Evolutionary conservation across 2,329 filamentous ascomycete genomes (phyloP), one percentile per base, ranked within the genome.

Genomic region (Cladosporium sp.): DNA sequence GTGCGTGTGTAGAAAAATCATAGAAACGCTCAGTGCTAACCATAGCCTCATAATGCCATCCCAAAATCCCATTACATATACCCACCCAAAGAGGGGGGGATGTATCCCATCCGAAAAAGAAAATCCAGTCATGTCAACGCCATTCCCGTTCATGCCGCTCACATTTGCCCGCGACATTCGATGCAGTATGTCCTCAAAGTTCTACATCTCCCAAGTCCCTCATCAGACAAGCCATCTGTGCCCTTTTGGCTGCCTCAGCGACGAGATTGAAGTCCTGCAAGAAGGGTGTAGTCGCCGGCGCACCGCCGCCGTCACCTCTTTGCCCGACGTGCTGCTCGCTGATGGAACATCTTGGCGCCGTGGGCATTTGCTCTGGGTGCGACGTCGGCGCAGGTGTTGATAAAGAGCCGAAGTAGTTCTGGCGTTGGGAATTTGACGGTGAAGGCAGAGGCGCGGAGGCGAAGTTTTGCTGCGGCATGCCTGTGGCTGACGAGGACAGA

Each of bases 221-320:
- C 77, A 91, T 87, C 67, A 96, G 75, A 63, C 90, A 84, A 37
- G 89, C 89, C 77, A 96, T 88, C 70, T 96, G 89, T 8, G 92
- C 92, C 37, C 91, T 79, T 72, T 95, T 96, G 38, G 90, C 92
- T 2, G 92, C 92, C 74, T 97, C 92, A 30, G 91, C 91, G 37
- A 96, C 80, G 24, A 96, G 80, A 52, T 81, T 92, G 64, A 92
- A 88, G 69, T 95, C 86, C 61, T 85, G 83, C 54, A 95, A 78
- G 65, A 90, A 90, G 3, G 76, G 77, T 8, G 76, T 74, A 1
- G 79, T 81, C 61, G 74, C 73, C 34, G 69, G 68, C 29, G 54
- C 53, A 7, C 64, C 65, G 22, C 56, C 61, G 30, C 55, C 55
- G 17, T 58, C 51, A 27, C 63, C 62, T 57, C 65, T 59, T 54